Evolutionary conservation across 371 early-diverging fungal genomes (phyloP), one percentile per base, ranked within the genome.

Genomic region (Mortierella sp.): DNA sequence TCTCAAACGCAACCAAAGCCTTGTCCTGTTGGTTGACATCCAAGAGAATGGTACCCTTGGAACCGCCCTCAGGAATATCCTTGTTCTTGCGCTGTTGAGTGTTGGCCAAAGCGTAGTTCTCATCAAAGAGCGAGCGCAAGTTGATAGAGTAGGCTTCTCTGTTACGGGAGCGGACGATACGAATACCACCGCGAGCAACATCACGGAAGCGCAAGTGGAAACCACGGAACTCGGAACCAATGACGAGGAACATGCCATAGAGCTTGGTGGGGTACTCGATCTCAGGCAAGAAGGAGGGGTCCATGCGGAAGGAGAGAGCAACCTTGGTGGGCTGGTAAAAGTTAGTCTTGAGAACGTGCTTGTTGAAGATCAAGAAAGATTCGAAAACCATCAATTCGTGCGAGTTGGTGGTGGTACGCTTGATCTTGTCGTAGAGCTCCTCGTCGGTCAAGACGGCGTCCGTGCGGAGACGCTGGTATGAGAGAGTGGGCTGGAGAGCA

Each of bases 31-130:
- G 93, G 59, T 91, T 88, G 56, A 93, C 87, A 82, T 98, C 94
- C 71, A 98, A 82, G 45, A 98, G 82, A 64, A 98, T 98, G 9
- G 98, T 98, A 69, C 98, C 98, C 89, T 98, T 98, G 69, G 97
- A 96, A 23, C 98, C 98, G 67, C 98, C 98, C 85, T 98, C 98
- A 51, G 98, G 98, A 62, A 98, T 98, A 84, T 98, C 97, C 88
- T 98, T 98, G 89, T 98, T 98, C 87, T 98, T 98, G 72, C 96
- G 90, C 81, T 98, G 98, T 83, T 98, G 99, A 12, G 98, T 98
- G 30, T 92, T 89, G 34, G 98, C 98, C 68, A 98, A 86, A 53
- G 90, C 91, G 83, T 98, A 98, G 88, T 98, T 98, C 84, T 98
- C 99, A 82, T 98, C 99, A 81, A 98, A 95, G 61, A 98, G 84